A percentile compares a stretch with the other conserved stretches of the same genome.
These are phyloP conservation scores for Blastocystis sp. DNA, from an alignment of 352 stramenopile genomes.

Conservation along the genomic window DNA sequence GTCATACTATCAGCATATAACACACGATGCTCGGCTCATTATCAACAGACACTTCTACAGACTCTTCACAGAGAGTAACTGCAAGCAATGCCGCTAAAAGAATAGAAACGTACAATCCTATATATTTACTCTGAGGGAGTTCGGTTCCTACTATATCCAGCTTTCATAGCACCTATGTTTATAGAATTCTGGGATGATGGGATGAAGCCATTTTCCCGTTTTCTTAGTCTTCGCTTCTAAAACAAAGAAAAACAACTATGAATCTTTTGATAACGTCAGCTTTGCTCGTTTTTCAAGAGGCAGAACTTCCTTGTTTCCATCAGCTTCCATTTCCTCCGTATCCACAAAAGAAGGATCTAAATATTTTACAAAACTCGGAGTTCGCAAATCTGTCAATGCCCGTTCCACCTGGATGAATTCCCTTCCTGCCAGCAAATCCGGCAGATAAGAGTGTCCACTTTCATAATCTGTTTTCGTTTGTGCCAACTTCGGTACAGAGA, in stretches of 20 bases:
- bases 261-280: not conserved
- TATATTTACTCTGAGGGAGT: not conserved
- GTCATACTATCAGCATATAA: not conserved
- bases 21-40: not conserved
- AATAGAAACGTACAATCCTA: not conserved
- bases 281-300: constrained; percentile 28
- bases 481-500: constrained; percentile 70
- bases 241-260: not conserved
- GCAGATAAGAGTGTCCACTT: not conserved
- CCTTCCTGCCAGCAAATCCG: not conserved
- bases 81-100: not conserved
- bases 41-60: not conserved
- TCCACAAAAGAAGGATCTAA: not conserved
- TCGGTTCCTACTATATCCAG: not conserved
- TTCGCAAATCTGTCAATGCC: not conserved
- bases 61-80: constrained; percentile 7
- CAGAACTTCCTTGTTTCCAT: constrained; percentile 9
- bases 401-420: not conserved
- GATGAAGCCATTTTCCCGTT: not conserved
- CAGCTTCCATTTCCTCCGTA: not conserved
- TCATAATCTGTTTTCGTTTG: not conserved
- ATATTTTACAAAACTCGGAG: not conserved
- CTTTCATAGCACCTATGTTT: constrained; percentile 5
- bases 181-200: not conserved
- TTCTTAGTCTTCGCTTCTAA: not conserved